Evolutionary conservation across 306 rosid species (phyloP).

Genomic region (Dicorynia guianensis): DNA sequence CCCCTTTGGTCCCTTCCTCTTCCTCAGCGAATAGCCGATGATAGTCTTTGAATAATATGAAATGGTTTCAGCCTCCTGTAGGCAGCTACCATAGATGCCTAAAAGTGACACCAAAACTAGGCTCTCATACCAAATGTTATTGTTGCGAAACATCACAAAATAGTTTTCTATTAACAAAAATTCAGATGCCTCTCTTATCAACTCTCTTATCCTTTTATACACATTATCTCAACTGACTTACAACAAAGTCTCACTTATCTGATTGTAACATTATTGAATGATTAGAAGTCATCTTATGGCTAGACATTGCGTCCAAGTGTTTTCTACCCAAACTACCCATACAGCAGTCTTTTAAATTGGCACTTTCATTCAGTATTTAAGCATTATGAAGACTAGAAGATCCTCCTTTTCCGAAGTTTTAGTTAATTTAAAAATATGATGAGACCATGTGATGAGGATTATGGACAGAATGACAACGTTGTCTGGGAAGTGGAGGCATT

Average conservation of each 20-base stretch:
- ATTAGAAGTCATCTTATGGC: background rate
- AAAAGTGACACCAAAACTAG: background rate
- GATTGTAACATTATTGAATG: too few species aligned
- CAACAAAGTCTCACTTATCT: too few species aligned
- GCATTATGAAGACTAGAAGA: background rate
- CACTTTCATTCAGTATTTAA: background rate
- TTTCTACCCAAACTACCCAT: background rate
- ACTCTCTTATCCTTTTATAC: too few species aligned
- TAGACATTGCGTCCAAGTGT: background rate
- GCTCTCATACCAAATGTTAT: too few species aligned
- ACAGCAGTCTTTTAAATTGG: background rate
- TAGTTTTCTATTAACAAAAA: too few species aligned
- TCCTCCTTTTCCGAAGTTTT: background rate
- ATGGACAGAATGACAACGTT: background rate
- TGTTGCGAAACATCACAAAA: too few species aligned
- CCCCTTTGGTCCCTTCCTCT: background rate
- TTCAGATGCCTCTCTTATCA: too few species aligned
- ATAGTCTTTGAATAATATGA: background rate
- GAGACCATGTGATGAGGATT: background rate
- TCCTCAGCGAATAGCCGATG: background rate
- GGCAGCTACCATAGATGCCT: slow-evolving; percentile 10
- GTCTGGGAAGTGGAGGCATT: background rate
- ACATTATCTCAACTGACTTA: too few species aligned
- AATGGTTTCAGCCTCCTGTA: background rate
- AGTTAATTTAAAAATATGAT: background rate